Evolutionary conservation across 768 basidiomycete genomes (phyloP).

Genomic region (Pleurotus sapidus): DNA sequence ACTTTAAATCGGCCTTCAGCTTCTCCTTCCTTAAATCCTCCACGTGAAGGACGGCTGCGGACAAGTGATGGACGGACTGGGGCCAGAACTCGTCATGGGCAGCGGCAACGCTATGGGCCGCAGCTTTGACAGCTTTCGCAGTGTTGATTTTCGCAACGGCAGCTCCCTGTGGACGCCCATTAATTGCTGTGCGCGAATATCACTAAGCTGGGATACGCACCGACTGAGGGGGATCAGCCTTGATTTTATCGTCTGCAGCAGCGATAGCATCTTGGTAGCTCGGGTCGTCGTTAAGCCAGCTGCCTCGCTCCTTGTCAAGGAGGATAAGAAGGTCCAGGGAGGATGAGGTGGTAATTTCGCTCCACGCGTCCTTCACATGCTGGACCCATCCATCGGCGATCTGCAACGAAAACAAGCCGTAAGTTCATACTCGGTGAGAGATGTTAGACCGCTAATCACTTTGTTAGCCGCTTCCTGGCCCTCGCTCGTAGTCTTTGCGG

Average conservation of each 20-base stretch:
- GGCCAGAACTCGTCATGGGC: neutral
- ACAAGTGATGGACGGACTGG: neutral
- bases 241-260: neutral
- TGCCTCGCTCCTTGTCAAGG: neutral
- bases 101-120: neutral
- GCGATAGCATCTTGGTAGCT: constrained; percentile 4
- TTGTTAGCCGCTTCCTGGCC: neutral
- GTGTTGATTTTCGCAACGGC: neutral
- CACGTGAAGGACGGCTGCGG: neutral
- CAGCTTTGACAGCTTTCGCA: constrained; percentile 1
- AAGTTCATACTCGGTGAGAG: neutral
- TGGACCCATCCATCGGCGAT: neutral
- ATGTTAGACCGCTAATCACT: neutral
- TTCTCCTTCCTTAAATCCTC: neutral
- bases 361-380: neutral
- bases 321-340: constrained; percentile 2
- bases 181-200: neutral
- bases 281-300: constrained; percentile 1
- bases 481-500: neutral
- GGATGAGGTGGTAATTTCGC: neutral
- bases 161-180: neutral
- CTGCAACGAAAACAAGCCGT: neutral
- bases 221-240: neutral
- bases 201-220: neutral
- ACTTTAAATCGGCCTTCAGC: neutral